A percentile compares a stretch with the other conserved stretches of the same genome.
phyloP scores from a whole-genome alignment of 2,329 filamentous ascomycete species.

The Pyrenophora graminea region DNA sequence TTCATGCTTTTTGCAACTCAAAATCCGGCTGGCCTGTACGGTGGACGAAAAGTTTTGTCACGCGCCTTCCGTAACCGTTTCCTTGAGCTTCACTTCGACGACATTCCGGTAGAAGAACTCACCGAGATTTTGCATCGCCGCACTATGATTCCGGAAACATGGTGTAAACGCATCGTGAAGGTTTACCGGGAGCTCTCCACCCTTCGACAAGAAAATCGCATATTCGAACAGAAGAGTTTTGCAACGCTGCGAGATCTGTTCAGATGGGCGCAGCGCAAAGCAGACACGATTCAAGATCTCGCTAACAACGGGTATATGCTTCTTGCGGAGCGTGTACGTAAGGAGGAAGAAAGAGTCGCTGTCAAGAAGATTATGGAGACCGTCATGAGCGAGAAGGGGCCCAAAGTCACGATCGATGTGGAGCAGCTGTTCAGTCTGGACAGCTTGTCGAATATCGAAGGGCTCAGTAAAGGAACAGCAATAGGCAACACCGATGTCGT shows the following conservation, averaged over 20 bases:
- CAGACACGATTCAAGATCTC: conserved; percentile 84
- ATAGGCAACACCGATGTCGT: conserved; percentile 60
- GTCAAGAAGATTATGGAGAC: conserved; percentile 89
- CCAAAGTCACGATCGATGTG: conserved; percentile 74
- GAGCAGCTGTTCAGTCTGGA: conserved; percentile 68
- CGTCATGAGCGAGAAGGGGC: conserved; percentile 68
- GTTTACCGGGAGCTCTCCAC: conserved; percentile 93
- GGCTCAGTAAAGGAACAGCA: conserved; percentile 32
- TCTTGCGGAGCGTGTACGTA: conserved; percentile 90
- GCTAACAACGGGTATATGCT: conserved; percentile 96
- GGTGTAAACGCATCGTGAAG: conserved; percentile 86
- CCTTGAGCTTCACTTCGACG: conserved; percentile 94
- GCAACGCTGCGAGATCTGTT: conserved; percentile 95
- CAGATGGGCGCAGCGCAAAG: conserved; percentile 85
- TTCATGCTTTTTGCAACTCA: conserved; percentile 99
- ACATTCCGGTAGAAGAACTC: conserved; percentile 93
- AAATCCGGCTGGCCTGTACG: conserved; percentile 93
- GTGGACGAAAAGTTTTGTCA: conserved; percentile 89
- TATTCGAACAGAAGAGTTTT: conserved; percentile 98
- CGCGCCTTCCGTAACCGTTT: conserved; percentile 96
- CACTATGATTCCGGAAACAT: conserved; percentile 86
- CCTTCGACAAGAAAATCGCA: conserved; percentile 81
- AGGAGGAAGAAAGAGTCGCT: conserved; percentile 79
- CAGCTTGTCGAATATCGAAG: conserved; percentile 42
- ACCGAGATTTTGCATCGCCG: conserved; percentile 88